Conservation (phyloP, 192 early-diverging fungal genomes). For the Dissophora ornata region DNA sequence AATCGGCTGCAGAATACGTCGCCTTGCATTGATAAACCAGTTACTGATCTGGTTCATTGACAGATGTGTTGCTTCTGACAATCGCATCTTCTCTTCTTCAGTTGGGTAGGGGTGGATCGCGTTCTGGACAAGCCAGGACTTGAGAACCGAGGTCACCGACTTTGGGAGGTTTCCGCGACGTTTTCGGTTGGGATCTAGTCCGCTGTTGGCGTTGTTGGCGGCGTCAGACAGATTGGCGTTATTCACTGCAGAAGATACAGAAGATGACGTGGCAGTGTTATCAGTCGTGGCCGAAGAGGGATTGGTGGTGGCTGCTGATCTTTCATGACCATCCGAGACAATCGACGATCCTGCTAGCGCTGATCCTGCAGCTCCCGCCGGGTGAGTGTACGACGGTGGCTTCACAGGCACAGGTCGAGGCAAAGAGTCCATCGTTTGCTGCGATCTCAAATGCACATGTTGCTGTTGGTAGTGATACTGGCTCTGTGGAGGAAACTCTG, state of each 20-base stretch:
- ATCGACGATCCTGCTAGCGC: too few relatives aligned
- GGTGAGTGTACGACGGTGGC: background rate
- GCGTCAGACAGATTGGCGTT: background rate
- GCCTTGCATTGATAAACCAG: constrained; percentile 81
- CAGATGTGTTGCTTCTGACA: constrained; percentile 65
- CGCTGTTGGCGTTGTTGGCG: background rate
- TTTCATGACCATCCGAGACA: too few relatives aligned
- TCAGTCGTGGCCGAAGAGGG: too few relatives aligned
- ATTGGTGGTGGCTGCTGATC: too few relatives aligned
- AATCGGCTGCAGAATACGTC: constrained; percentile 57
- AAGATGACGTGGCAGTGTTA: background rate
- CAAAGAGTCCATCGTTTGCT: constrained; percentile 3
- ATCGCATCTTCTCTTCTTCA: constrained; percentile 67
- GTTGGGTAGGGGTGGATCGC: constrained; percentile 75
- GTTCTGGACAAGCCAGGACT: constrained; percentile 70
- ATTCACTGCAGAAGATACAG: too few relatives aligned
- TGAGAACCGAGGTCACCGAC: constrained; percentile 65
- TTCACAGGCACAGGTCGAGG: constrained; percentile 42
- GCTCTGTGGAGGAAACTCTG: constrained; percentile 3
- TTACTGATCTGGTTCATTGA: constrained; percentile 78
- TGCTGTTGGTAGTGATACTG: constrained; percentile 6
- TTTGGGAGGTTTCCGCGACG: constrained; percentile 72
- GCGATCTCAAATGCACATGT: background rate
- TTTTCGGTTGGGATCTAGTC: constrained; percentile 43
- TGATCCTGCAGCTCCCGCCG: background rate